Evolutionary conservation across 2,329 filamentous ascomycete genomes (phyloP), one percentile per base, ranked within the genome.

Genomic region (Dryadomyces sulphureus): DNA sequence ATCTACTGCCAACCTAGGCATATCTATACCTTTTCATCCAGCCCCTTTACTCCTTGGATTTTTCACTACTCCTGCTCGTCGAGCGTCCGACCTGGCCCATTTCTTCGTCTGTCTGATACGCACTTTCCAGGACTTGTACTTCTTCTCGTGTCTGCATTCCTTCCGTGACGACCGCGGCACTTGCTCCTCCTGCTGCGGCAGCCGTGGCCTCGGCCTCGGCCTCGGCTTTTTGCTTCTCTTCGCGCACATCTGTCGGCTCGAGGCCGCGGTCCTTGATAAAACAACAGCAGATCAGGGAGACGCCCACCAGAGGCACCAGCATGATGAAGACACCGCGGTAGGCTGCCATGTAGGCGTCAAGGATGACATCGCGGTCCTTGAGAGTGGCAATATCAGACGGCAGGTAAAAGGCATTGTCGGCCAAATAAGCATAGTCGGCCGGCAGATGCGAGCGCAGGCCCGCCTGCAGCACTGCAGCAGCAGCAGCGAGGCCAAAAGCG

Each of bases 271-370:
- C 68, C 44, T 65, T 69, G 47, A 80, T 64, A 11, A 77, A 64
- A 0, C 70, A 9, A 49, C 70, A 75, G 1, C 68, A 59, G 7
- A 71, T 39, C 11, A 78, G 60, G 49, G 70, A 75, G 0, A 67
- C 41, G 0, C 65, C 72, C 8, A 75, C 68, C 4, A 78, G 50
- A 0, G 75, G 74, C 0, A 73, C 65, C 55, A 73, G 73, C 35
- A 77, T 56, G 21, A 72, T 68, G 49, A 79, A 80, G 0, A 79
- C 73, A 0, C 67, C 65, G 25, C 65, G 63, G 20, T 69, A 76
- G 0, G 72, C 76, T 9, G 61, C 60, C 55, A 53, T 51, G 41
- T 53, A 52, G 1, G 51, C 49, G n/a, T 51, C 48, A 1, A 53
- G 41, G 3, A 60, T 49, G 32, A 53, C 43, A 46, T 53, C 25